A percentile compares a stretch with the other conserved stretches of the same genome.
Conservation (phyloP, 2,329 filamentous ascomycete genomes). For the Ascochyta fabae region DNA sequence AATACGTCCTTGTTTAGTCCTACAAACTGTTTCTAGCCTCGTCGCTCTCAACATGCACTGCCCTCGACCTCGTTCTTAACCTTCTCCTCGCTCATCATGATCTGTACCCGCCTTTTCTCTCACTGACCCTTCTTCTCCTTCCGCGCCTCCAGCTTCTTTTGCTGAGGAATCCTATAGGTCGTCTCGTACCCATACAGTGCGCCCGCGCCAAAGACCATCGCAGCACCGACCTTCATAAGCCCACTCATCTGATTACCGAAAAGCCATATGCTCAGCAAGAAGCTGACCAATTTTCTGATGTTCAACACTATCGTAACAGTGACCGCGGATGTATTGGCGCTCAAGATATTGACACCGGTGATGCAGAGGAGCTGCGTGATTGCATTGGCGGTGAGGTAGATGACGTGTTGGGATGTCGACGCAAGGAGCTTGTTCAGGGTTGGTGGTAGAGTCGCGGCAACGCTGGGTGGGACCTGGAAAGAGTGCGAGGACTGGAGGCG, state of each 20-base stretch:
- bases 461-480: constrained; percentile 51
- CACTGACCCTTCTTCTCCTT: constrained; percentile 37
- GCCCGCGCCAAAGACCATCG: constrained; percentile 88
- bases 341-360: constrained; percentile 92
- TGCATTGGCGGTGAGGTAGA: constrained; percentile 76
- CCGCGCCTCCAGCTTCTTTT: constrained; percentile 37
- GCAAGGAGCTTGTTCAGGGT: constrained; percentile 38
- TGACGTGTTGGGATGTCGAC: constrained; percentile 68
- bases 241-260: constrained; percentile 84
- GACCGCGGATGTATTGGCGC: constrained; percentile 84
- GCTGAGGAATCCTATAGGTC: constrained; percentile 53
- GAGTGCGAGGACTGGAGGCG: constrained; percentile 69
- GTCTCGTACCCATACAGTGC: constrained; percentile 85
- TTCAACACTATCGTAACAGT: constrained; percentile 97
- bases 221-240: constrained; percentile 80
- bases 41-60: background rate
- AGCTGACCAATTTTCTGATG: constrained; percentile 89
- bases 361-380: constrained; percentile 95
- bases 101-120: background rate
- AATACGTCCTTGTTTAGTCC: too few species aligned
- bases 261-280: constrained; percentile 89
- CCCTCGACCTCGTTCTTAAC: background rate
- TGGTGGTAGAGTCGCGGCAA: constrained; percentile 40
- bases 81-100: too few species aligned
- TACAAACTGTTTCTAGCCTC: background rate